phyloP scores from a whole-genome alignment of 176 grass and related monocot species.

The sorghum (Sorghum bicolor) region Sorghum_bicolor_NCBIv3 NC_012874.2:19303501-19304000 shows the following conservation, averaged over 20 bases:
- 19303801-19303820: neutral
- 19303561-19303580: too few species aligned
- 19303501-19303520: too few species aligned
- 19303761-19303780: constrained; percentile 7
- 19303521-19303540: too few species aligned
- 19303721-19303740: neutral
- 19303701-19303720: neutral
- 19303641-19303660: too few species aligned
- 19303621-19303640: too few species aligned
- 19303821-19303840: neutral
- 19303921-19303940: neutral
- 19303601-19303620: too few species aligned
- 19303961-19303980: neutral
- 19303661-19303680: too few species aligned
- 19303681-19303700: neutral
- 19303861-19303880: neutral
- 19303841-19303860: neutral
- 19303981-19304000: neutral
- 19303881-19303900: neutral
- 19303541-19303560: too few species aligned
- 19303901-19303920: neutral
- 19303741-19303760: constrained; percentile 33
- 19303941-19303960: neutral
- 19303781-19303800: neutral
- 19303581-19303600: too few species aligned